These are phyloP conservation scores for Stentor coeruleus DNA, from an alignment of 73 alveolate genomes.

Conservation along the genomic window DNA sequence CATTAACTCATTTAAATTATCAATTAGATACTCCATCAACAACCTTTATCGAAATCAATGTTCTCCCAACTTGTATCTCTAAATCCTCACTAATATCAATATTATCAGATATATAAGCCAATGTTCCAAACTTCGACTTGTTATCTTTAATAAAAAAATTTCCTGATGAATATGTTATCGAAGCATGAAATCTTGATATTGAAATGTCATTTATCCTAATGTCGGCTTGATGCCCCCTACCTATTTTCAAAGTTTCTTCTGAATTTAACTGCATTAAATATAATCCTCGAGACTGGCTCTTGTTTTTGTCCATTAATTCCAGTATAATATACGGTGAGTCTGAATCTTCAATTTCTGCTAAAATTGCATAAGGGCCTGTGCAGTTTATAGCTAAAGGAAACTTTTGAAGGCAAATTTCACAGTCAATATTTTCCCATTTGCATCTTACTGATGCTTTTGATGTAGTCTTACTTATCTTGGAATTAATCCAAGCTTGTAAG, in stretches of 20 bases:
- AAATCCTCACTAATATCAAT: background rate
- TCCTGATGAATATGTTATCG: slow-evolving; percentile 28
- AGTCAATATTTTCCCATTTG: slow-evolving; percentile 53
- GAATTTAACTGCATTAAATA: slow-evolving; percentile 37
- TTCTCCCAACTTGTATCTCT: background rate
- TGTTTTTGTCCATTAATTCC: slow-evolving; percentile 49
- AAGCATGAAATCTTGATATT: slow-evolving; percentile 50
- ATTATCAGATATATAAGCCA: slow-evolving; percentile 30
- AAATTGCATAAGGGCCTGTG: slow-evolving; percentile 26
- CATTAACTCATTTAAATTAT: too few species aligned
- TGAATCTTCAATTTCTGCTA: slow-evolving; percentile 33
- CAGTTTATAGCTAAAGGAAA: slow-evolving; percentile 51
- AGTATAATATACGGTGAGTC: slow-evolving; percentile 44
- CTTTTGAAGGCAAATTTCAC: slow-evolving; percentile 67
- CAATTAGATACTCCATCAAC: too few species aligned
- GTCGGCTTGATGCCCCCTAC: slow-evolving; percentile 75
- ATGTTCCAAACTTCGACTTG: slow-evolving; percentile 50
- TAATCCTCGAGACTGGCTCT: slow-evolving; percentile 39
- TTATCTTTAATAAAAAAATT: slow-evolving; percentile 44
- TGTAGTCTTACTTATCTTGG: slow-evolving; percentile 35
- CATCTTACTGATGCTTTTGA: slow-evolving; percentile 31
- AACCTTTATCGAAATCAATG: background rate
- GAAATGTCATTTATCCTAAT: slow-evolving; percentile 51
- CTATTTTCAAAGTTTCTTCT: slow-evolving; percentile 38
- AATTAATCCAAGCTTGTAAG: slow-evolving; percentile 44